These are phyloP conservation scores for Gossypium raimondii DNA, from an alignment of 345 rosid genomes.

Conservation along the genomic window DNA sequence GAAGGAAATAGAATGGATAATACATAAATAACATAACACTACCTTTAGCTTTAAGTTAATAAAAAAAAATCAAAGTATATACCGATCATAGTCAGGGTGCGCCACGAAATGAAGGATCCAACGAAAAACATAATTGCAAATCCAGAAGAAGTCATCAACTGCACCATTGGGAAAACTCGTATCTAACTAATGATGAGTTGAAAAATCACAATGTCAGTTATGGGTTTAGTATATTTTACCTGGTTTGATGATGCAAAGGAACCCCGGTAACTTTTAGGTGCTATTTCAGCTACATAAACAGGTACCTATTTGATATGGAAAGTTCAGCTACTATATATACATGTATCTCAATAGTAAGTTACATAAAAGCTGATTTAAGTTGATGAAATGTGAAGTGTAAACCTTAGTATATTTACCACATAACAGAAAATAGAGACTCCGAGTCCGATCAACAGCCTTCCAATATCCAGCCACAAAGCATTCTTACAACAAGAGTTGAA, in stretches of 20 bases:
- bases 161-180: neutral
- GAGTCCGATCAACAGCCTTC: conserved; percentile 30
- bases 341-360: too few relatives aligned
- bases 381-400: neutral
- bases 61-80: neutral
- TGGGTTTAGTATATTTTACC: conserved; percentile 15
- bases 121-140: conserved; percentile 20
- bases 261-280: conserved; percentile 34
- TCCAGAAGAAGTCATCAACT: conserved; percentile 30
- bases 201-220: neutral
- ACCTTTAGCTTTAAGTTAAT: neutral
- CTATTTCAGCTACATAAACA: conserved; percentile 43
- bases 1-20: conserved; percentile 5
- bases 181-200: neutral
- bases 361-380: neutral
- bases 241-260: conserved; percentile 19
- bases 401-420: conserved; percentile 27
- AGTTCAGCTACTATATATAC: neutral
- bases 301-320: conserved; percentile 28
- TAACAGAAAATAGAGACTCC: conserved; percentile 32
- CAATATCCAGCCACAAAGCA: conserved; percentile 32
- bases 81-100: conserved; percentile 31
- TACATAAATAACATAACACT: neutral
- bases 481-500: conserved; percentile 23
- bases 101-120: conserved; percentile 37